These are phyloP conservation scores for Neostapfia colusana DNA, from an alignment of 176 grass and related monocot species.

Conservation along the genomic window DNA sequence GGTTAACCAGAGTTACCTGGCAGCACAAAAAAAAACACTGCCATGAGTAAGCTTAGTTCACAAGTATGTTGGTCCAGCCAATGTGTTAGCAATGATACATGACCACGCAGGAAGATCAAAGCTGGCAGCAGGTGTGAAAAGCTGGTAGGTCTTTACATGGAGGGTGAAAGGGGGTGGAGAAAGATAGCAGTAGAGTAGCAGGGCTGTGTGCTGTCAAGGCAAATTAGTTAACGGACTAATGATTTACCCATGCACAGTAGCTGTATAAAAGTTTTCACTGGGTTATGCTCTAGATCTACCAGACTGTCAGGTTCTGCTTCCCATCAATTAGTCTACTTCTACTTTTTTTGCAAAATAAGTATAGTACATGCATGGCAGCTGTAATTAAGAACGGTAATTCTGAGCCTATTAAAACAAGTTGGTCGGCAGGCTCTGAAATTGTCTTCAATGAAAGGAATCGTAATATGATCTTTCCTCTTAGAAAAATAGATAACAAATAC, in stretches of 20 bases:
- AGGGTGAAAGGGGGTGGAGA: constrained; percentile 34
- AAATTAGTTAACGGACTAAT: constrained; percentile 23
- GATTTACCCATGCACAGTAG: constrained; percentile 33
- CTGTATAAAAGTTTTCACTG: constrained; percentile 35
- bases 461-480: constrained; percentile 11
- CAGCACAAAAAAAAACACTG: neutral
- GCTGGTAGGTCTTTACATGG: constrained; percentile 45
- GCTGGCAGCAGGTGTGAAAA: constrained; percentile 37
- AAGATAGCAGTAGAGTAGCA: constrained; percentile 5
- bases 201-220: constrained; percentile 7
- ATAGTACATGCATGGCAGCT: neutral
- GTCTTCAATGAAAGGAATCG: constrained; percentile 24
- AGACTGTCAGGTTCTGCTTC: constrained; percentile 21
- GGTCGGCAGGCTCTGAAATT: neutral
- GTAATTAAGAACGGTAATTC: constrained; percentile 39
- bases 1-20: constrained; percentile 27
- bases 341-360: neutral
- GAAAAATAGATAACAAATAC: constrained; percentile 3
- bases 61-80: constrained; percentile 35
- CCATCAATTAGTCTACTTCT: constrained; percentile 31
- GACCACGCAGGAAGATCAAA: constrained; percentile 37
- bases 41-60: constrained; percentile 33
- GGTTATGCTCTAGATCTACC: constrained; percentile 44
- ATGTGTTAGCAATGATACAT: constrained; percentile 42
- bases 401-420: constrained; percentile 8